These are phyloP conservation scores for Avena eriantha DNA, from an alignment of 176 grass and related monocot genomes.

Conservation along the genomic window DNA sequence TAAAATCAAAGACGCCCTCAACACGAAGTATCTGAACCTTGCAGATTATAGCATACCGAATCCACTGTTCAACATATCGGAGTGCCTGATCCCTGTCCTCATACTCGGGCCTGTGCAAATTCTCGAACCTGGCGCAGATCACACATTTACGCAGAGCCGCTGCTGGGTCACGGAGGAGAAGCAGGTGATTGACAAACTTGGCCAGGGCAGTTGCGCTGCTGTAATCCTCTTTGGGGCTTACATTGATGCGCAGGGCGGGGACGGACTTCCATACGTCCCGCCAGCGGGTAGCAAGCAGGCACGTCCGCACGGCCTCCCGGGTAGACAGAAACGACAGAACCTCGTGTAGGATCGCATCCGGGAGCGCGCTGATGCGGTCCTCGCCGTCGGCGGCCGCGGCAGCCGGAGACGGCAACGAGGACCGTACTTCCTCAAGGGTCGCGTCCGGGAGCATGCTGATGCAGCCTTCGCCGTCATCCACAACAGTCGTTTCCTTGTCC, in stretches of 20 bases:
- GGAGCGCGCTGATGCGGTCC: neutral
- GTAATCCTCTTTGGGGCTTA: neutral
- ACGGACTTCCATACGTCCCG: neutral
- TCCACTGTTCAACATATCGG: neutral
- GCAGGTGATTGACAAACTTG: neutral
- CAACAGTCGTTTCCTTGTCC: neutral
- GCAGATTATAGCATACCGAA: neutral
- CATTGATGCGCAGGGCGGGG: neutral
- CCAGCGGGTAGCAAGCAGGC: neutral
- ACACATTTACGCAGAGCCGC: neutral
- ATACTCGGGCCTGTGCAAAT: neutral
- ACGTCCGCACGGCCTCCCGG: neutral
- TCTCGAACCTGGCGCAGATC: neutral
- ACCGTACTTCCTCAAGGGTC: neutral
- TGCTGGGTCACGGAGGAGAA: neutral
- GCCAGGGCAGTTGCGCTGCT: neutral
- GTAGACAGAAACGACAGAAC: neutral
- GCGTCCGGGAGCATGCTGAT: neutral
- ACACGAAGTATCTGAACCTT: neutral
- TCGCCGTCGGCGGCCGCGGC: neutral
- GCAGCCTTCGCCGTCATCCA: neutral
- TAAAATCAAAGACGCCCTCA: neutral
- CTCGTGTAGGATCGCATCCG: neutral
- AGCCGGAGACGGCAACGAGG: neutral
- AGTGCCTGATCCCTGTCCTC: neutral